Evolutionary conservation across 495 filamentous ascomycete genomes (phyloP).

Genomic region (Xylona heveae): DNA sequence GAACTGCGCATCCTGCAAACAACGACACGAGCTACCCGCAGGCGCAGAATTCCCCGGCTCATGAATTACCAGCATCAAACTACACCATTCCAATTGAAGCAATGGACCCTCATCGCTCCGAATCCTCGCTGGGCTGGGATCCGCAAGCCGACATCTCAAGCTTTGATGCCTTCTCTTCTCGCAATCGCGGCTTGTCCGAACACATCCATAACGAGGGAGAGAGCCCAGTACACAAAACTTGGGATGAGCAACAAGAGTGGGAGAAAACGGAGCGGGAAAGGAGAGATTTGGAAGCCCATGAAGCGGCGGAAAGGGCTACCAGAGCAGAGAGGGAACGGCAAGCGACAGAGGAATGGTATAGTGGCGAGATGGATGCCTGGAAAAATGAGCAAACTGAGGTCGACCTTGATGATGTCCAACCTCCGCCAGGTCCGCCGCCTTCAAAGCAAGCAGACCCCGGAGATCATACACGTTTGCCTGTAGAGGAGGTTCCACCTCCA

Average conservation of each 20-base stretch:
- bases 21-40: no score
- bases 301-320: constrained; percentile 7
- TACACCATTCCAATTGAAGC: no score
- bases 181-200: constrained; percentile 7
- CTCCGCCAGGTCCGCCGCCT: no score
- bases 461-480: no score
- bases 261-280: constrained; percentile 8
- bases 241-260: constrained; percentile 12
- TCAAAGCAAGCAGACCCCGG: no score
- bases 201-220: constrained; percentile 3
- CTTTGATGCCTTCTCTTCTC: constrained; percentile 6
- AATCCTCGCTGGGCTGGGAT: constrained; percentile 2
- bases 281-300: constrained; percentile 6
- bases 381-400: no score
- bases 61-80: no score
- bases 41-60: no score
- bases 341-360: constrained; percentile 11
- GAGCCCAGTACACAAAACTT: constrained; percentile 4
- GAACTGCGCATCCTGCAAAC: no score
- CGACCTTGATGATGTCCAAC: no score
- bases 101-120: neutral
- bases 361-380: constrained; percentile 5
- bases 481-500: no score
- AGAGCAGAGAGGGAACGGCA: constrained; percentile 7
- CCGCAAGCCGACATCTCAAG: constrained; percentile 4